Evolutionary conservation across 2,329 filamentous ascomycete species (phyloP).

Genomic region (Claviceps arundinis): DNA sequence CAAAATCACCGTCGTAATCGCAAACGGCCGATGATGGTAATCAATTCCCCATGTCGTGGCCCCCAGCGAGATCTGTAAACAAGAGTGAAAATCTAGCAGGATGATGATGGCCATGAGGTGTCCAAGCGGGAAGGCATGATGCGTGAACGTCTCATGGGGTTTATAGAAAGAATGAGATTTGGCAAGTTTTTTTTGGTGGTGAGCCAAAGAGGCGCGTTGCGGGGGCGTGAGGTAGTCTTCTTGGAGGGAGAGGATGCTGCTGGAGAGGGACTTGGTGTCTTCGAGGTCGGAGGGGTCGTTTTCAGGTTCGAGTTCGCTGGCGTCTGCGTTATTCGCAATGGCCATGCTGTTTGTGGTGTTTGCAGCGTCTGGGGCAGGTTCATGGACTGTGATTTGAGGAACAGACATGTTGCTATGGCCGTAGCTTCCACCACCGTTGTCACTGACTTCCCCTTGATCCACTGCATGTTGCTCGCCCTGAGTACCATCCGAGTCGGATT

Average conservation of each 20-base stretch:
- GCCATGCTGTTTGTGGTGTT: neutral
- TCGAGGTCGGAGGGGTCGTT: slow-evolving; percentile 13
- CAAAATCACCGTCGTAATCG: slow-evolving; percentile 69
- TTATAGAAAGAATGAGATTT: slow-evolving; percentile 84
- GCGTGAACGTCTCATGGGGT: slow-evolving; percentile 72
- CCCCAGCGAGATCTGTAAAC: slow-evolving; percentile 69
- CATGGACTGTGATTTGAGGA: neutral
- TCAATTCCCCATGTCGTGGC: slow-evolving; percentile 67
- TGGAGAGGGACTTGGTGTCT: slow-evolving; percentile 20
- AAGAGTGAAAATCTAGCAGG: slow-evolving; percentile 64
- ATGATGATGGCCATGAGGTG: slow-evolving; percentile 67
- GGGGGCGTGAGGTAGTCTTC: slow-evolving; percentile 48
- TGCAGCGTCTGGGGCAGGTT: neutral
- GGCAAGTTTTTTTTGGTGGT: slow-evolving; percentile 69
- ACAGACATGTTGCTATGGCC: neutral
- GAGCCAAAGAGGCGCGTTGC: slow-evolving; percentile 56
- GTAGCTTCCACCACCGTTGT: slow-evolving; percentile 9
- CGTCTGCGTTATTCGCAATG: neutral
- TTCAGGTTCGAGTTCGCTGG: neutral
- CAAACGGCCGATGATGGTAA: slow-evolving; percentile 54
- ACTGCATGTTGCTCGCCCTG: too few species aligned
- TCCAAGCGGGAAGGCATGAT: slow-evolving; percentile 63
- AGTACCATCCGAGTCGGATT: too few species aligned
- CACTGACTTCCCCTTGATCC: neutral
- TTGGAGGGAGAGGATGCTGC: slow-evolving; percentile 28